A percentile compares a stretch with the other conserved stretches of the same genome.
Evolutionary conservation across 345 rosid genomes (phyloP).

Genomic region (Citrus sinensis): DVS_A1.0 CM039161.1:3109501-3110000

Average conservation of each 20-base stretch:
- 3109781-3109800: constrained; percentile 96
- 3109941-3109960: constrained; percentile 88
- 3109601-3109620: constrained; percentile 98
- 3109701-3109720: constrained; percentile 90
- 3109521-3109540: constrained; percentile 94
- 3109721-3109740: constrained; percentile 59
- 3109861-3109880: constrained; percentile 95
- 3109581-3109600: constrained; percentile 98
- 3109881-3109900: constrained; percentile 93
- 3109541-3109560: constrained; percentile 92
- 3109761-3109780: constrained; percentile 97
- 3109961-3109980: constrained; percentile 96
- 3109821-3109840: constrained; percentile 93
- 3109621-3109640: constrained; percentile 88
- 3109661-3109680: constrained; percentile 90
- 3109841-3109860: constrained; percentile 90
- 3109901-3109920: constrained; percentile 84
- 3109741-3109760: constrained; percentile 92
- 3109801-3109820: constrained; percentile 93
- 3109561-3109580: constrained; percentile 88
- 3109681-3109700: constrained; percentile 77
- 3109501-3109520: constrained; percentile 84
- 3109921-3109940: constrained; percentile 83
- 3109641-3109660: constrained; percentile 85
- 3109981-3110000: constrained; percentile 83